phyloP scores from a whole-genome alignment of 2,329 filamentous ascomycete species.

The Ascochyta fabae region DNA sequence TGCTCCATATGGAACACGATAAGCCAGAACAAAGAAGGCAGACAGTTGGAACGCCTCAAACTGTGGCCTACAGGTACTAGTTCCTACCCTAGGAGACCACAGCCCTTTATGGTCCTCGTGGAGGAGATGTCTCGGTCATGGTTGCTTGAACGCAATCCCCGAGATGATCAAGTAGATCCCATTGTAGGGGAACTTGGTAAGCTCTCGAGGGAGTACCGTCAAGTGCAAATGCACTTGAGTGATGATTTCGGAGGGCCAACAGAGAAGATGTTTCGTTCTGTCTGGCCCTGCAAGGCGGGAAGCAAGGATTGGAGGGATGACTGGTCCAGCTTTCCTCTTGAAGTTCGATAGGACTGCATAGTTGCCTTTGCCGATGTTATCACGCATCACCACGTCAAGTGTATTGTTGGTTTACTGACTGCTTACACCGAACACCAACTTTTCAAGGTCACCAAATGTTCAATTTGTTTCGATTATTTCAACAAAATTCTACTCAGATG shows the following conservation, averaged over 20 bases:
- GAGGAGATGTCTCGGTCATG: too few relatives aligned
- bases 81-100: slow-evolving; percentile 1
- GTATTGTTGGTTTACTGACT: too few relatives aligned
- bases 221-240: background rate
- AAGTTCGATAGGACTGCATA: too few relatives aligned
- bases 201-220: slow-evolving; percentile 13
- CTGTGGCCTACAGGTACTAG: slow-evolving; percentile 21
- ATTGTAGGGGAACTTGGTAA: slow-evolving; percentile 23
- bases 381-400: too few relatives aligned
- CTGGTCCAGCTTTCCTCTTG: slow-evolving; percentile 31
- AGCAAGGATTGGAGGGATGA: slow-evolving; percentile 24
- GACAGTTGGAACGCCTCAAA: slow-evolving; percentile 25
- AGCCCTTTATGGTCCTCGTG: background rate
- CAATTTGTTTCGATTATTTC: too few relatives aligned
- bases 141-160: too few relatives aligned
- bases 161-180: background rate
- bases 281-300: slow-evolving; percentile 24
- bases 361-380: too few relatives aligned
- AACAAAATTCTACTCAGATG: too few relatives aligned
- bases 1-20: slow-evolving; percentile 29
- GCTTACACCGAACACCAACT: too few relatives aligned
- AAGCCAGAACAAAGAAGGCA: slow-evolving; percentile 20
- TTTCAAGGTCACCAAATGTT: too few relatives aligned
- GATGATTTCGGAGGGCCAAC: background rate
- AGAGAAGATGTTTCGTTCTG: slow-evolving; percentile 15